phyloP scores from a whole-genome alignment of 2,329 filamentous ascomycete species.

The Colletotrichum spaethianum region DNA sequence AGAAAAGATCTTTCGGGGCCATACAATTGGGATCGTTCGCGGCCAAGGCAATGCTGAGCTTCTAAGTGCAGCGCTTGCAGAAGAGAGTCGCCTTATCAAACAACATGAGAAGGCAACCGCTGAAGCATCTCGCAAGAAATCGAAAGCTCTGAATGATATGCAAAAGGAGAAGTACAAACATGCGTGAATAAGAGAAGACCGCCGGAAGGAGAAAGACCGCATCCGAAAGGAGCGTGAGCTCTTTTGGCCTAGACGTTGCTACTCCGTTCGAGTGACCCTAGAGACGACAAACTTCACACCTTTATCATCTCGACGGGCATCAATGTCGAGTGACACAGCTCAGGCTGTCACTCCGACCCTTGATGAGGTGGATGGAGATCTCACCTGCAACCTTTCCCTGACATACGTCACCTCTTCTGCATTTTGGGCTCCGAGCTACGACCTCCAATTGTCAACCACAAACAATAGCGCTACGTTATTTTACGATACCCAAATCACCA shows the following conservation, averaged over 20 bases:
- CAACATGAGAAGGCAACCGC: background rate
- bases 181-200: conserved; percentile 53
- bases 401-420: conserved; percentile 72
- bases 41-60: conserved; percentile 49
- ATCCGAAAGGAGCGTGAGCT: conserved; percentile 58
- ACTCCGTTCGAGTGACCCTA: conserved; percentile 65
- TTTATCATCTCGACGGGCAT: conserved; percentile 63
- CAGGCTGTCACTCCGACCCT: conserved; percentile 59
- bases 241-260: conserved; percentile 67
- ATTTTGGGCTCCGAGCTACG: conserved; percentile 74
- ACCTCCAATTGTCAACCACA: conserved; percentile 72
- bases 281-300: conserved; percentile 61
- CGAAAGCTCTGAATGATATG: background rate
- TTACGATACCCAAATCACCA: conserved; percentile 75
- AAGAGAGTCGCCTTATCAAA: conserved; percentile 50
- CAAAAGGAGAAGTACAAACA: conserved; percentile 51
- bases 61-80: conserved; percentile 50
- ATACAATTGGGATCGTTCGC: conserved; percentile 50
- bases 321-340: conserved; percentile 66
- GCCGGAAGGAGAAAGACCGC: conserved; percentile 58
- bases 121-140: background rate
- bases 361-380: conserved; percentile 45
- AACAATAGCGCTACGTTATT: conserved; percentile 66
- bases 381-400: conserved; percentile 64
- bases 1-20: conserved; percentile 57